Conservation (phyloP, 768 basidiomycete genomes). For the Coprinopsis marcescibilis region DNA sequence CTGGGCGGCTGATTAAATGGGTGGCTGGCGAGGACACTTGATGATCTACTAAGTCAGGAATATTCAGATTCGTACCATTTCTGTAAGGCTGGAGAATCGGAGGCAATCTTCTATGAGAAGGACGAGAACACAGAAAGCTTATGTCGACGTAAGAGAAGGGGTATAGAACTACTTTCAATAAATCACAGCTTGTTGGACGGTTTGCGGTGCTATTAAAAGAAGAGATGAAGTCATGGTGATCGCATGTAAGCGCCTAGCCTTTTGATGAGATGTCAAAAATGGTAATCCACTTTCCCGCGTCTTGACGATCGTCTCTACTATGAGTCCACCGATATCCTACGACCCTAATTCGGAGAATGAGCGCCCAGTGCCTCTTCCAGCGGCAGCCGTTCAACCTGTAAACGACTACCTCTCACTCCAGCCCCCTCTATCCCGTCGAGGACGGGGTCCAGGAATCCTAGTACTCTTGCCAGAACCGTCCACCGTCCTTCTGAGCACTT, state of each 20-base stretch:
- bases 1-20: no score
- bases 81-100: no score
- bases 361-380: constrained; percentile 36
- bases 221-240: background rate
- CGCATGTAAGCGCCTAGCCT: background rate
- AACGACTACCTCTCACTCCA: constrained; percentile 32
- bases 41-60: no score
- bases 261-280: background rate
- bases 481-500: constrained; percentile 18
- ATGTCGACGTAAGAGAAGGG: no score
- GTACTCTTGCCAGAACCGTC: constrained; percentile 31
- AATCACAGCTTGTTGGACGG: no score
- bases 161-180: no score
- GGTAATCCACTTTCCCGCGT: constrained; percentile 1
- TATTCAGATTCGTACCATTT: no score
- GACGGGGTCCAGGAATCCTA: constrained; percentile 43
- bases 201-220: no score
- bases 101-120: no score
- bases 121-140: no score
- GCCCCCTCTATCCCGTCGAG: constrained; percentile 42
- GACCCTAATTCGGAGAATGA: constrained; percentile 36
- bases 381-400: constrained; percentile 29
- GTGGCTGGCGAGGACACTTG: no score
- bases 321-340: constrained; percentile 19
- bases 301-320: background rate